Percentiles rank a stretch among this genome's conserved stretches.
These are phyloP conservation scores for Closterium sp. DNA, from an alignment of 139 green algal species.

Conservation along the genomic window DNA sequence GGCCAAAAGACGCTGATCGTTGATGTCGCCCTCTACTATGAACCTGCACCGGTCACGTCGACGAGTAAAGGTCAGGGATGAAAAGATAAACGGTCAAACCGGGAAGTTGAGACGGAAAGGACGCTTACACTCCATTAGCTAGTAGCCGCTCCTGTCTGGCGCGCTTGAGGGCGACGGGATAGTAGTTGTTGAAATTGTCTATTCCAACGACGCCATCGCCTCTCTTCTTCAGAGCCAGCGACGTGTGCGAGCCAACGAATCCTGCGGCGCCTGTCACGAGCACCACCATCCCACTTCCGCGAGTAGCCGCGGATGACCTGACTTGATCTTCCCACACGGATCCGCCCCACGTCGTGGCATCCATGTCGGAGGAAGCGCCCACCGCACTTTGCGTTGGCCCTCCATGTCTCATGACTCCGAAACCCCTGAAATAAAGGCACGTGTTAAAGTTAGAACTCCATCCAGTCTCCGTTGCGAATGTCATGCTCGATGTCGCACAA, in stretches of 20 bases:
- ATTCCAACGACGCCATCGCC: conserved; percentile 71
- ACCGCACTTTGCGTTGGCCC: not conserved
- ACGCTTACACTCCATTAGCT: conserved; percentile 26
- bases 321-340: not conserved
- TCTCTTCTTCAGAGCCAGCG: conserved; percentile 52
- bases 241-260: conserved; percentile 74
- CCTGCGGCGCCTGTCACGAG: conserved; percentile 51
- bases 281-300: conserved; percentile 17
- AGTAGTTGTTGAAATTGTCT: conserved; percentile 89
- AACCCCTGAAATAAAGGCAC: not conserved
- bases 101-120: not conserved
- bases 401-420: not conserved
- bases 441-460: not conserved
- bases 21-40: conserved; percentile 68
- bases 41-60: conserved; percentile 21
- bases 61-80: not conserved
- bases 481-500: not conserved
- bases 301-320: not conserved
- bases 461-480: not conserved
- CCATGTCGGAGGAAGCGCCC: not conserved
- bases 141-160: conserved; percentile 55
- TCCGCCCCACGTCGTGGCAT: not conserved
- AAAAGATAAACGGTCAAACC: not conserved
- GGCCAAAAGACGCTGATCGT: conserved; percentile 58
- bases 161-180: conserved; percentile 70